Conservation (phyloP, 176 grass and related monocot genomes). For the Phyllostachys edulis region DNA sequence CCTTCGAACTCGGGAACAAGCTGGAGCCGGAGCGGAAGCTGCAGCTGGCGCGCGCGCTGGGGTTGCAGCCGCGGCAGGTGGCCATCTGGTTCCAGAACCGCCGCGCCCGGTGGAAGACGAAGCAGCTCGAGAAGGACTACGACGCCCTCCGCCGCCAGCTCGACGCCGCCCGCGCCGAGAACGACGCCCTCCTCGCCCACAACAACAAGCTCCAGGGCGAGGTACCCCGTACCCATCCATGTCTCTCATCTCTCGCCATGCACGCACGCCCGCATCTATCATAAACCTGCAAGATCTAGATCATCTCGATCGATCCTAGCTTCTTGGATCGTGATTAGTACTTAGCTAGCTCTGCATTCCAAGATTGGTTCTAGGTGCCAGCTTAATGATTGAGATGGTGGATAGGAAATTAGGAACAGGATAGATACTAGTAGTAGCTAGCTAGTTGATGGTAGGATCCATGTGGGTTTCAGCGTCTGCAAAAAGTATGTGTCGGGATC, state of each 20-base stretch:
- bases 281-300: not conserved
- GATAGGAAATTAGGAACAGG: not conserved
- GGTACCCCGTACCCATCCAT: conserved; percentile 23
- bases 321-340: not conserved
- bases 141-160: conserved; percentile 43
- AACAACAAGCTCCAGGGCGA: conserved; percentile 53
- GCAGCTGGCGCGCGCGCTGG: conserved; percentile 50
- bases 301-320: not conserved
- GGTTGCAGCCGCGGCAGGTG: conserved; percentile 59
- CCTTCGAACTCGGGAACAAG: conserved; percentile 68
- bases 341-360: not conserved
- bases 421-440: not conserved
- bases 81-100: conserved; percentile 81
- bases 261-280: not conserved
- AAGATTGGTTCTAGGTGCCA: not conserved
- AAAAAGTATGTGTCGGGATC: conserved; percentile 48
- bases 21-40: conserved; percentile 63
- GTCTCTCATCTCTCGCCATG: not conserved
- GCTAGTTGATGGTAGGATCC: conserved; percentile 19
- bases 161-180: conserved; percentile 46
- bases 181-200: conserved; percentile 44
- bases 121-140: conserved; percentile 63
- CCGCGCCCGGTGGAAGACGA: conserved; percentile 68
- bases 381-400: not conserved
- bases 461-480: conserved; percentile 52